Base-by-base conservation (phyloP, 768 basidiomycete genomes). In the Serendipita sp. region DNA sequence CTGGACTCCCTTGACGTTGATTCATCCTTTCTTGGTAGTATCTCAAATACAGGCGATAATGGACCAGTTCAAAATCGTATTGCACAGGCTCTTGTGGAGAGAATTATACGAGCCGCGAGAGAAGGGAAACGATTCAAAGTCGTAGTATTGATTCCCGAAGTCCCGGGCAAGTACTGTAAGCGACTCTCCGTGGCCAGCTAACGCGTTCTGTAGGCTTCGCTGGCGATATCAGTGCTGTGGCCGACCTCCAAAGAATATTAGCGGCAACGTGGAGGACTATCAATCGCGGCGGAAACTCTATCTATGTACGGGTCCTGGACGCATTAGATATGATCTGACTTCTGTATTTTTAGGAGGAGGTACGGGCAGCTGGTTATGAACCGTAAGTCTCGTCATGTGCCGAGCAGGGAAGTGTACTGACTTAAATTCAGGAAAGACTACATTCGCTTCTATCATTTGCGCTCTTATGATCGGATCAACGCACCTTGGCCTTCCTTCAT, bases 401-500 rank as follows among this genome's bases (percentile, higher is more conserved):
- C n/a, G n/a, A 5, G 7, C 5, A n/a, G 28, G 45, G 17, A 28
- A 22, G 62, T 3, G 51, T 9, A 17, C 11, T 22, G 28, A 34
- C 16, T 44, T 61, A 64, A 28, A 2, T 14, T 51, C 65, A 90
- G 90, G 22, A 68, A 75, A 74, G 84, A 93, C 63, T 93, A 86
- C 71, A 88, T 96, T 67, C 81, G 85, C 13, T 90, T 97, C 78
- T 97, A 89, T 75, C 92, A 98, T 73, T 78, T 99, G 24, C 81
- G 96, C 28, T 77, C 85, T 0, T 99, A 94, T 70, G 94, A 97
- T 69, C 78, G 93, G 26, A 89, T 94, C 69, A 93, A 92, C 69
- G 84, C 86, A 0, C 86, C 89, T 1, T 71, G 75, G 65, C 69
- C 53, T 50, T 72, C 75, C 16, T 71, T 83, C 68, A 86, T 95